Base-by-base conservation (phyloP, 768 basidiomycete species). In the Termitomyces sp. region DNA sequence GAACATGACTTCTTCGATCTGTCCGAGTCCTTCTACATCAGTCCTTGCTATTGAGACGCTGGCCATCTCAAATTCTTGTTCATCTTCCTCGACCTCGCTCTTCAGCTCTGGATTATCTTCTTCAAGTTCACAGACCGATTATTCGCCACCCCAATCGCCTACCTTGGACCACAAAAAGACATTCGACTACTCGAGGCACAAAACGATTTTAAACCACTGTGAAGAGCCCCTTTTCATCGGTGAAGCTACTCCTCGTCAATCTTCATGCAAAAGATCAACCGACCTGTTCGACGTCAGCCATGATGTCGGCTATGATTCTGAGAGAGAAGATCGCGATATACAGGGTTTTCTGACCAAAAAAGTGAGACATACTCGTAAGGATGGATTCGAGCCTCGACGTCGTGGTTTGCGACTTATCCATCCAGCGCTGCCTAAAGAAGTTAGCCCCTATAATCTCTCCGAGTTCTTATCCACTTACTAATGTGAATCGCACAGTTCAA, bases 271-370 rank as follows among this genome's bases (percentile, higher is more conserved):
- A 28, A 46, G 35, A 57, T 36, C 22, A 20, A 39, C 24, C 16
- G 59, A 61, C 32, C 24, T 58, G 36, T 20, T 44, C n/a, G 39
- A 46, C 7, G 39, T 42, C 22, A 51, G 24, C 24, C 45, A 58
- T 11, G 60, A 67, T 45, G 24, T 38, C 2, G 64, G 66, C 45
- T 67, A 67, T 55, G 58, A 67, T 3, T 67, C 66, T 50, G 66
- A 63, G 35, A 56, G 56, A 4, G 62, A 67, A 54, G 48, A 36
- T 36, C 18, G n/a, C 35, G 15, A 50, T n/a, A 51, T 28, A 35
- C 22, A 16, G 6, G 12, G 6, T 20, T 40, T 16, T 24, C 15
- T 16, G n/a, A 49, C 4, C 15, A 24, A 49, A 22, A 58, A 60
- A 13, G 13, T 12, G 18, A 58, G 40, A 22, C 6, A 40, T 20